Evolutionary conservation across 345 rosid genomes (phyloP), one percentile per base, ranked within the genome.

Genomic region (Triadica sebifera): DNA sequence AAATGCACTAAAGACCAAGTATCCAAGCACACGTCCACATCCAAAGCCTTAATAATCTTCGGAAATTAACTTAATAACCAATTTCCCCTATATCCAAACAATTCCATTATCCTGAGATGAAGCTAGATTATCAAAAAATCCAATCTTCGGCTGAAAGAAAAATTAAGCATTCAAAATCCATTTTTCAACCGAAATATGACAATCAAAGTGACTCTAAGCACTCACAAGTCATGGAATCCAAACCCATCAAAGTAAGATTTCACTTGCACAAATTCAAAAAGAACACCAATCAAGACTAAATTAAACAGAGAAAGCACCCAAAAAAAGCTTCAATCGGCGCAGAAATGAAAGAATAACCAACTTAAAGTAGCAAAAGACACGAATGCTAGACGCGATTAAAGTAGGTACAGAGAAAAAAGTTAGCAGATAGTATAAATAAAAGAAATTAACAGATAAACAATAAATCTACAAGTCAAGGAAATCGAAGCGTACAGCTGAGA

Each of bases 401-500:
- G 69, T 17, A 50, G 60, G 74, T 55, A 60, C 4, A 69, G 17
- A 71, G 25, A 41, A 53, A 7, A 70, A 13, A 43, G 50, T 41
- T 34, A 74, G n/a, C 67, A 25, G 52, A 61, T 3, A 49, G 6
- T 17, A 0, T 15, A 53, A 52, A 39, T 16, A 55, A 64, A 22
- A 55, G 19, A 16, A 53, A 24, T 3, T 12, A 50, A 12, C 12
- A 37, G 65, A 0, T 43, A 43, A 43, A 8, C 10, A 59, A 5
- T 51, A 51, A 50, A 22, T 25, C 25, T n/a, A 58, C 2, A 67
- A 46, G 63, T 15, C 45, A 50, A n/a, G 19, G 69, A 66, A 79
- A 62, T 65, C 50, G 43, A 74, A 47, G 81, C 85, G 74, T 75
- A 80, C 85, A 37, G 74, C 22, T 55, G 47, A 50, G 9, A 50